Conservation (phyloP, 257 asterid species). For the Nicotiana benthamiana region DNA sequence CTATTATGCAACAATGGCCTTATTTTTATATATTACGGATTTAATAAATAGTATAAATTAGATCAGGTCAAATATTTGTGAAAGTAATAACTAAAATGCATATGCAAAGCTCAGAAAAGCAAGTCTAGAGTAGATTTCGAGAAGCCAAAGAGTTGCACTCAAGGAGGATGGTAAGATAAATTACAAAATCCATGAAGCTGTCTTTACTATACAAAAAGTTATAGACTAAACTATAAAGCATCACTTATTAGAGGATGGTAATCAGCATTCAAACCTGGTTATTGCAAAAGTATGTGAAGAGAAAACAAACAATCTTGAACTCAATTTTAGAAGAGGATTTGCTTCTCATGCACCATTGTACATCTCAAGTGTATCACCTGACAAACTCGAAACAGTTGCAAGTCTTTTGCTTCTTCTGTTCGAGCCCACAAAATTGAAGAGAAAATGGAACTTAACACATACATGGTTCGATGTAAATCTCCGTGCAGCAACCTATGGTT, state of each 20-base stretch:
- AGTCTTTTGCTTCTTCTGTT: not conserved
- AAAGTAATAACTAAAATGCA: not conserved
- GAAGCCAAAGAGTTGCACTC: not conserved
- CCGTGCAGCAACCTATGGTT: constrained; percentile 5
- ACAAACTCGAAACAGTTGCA: not conserved
- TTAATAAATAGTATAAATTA: not conserved
- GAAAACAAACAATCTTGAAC: not conserved
- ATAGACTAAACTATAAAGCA: not conserved
- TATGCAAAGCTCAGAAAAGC: not conserved
- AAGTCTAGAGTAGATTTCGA: not conserved
- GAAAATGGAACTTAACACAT: not conserved
- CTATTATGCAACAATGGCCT: not conserved
- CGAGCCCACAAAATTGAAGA: constrained; percentile 11
- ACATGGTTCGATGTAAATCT: not conserved
- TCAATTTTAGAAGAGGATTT: not conserved
- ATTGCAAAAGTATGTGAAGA: not conserved
- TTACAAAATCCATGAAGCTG: constrained; percentile 4
- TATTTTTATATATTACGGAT: not conserved
- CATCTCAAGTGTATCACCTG: constrained; percentile 2
- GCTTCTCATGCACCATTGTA: not conserved
- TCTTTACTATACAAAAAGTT: constrained; percentile 2
- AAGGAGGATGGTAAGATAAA: not conserved
- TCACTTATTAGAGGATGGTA: not conserved
- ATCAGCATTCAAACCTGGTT: constrained; percentile 9
- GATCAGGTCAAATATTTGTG: not conserved